These are phyloP conservation scores for Chaetomidium leptoderma DNA, from an alignment of 495 filamentous ascomycete genomes.

Conservation along the genomic window DNA sequence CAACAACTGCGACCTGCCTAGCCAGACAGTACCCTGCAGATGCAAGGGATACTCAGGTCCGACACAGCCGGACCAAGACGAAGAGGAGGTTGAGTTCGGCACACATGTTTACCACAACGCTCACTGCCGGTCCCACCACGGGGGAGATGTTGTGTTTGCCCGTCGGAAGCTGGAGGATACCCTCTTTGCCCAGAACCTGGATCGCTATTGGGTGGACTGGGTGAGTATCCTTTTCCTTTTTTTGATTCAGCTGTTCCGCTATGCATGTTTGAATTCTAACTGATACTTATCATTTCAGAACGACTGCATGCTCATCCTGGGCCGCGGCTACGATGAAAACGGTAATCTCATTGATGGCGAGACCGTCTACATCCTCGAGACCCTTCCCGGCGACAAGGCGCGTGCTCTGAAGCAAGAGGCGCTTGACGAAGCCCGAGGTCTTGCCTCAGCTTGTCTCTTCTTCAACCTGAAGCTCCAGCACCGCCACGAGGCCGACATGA, in stretches of 20 bases:
- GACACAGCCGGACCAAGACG: not conserved
- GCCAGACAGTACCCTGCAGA: not conserved
- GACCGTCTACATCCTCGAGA: not conserved
- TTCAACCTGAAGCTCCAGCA: constrained; percentile 6
- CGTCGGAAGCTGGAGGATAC: constrained; percentile 10
- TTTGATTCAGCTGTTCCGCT: not conserved
- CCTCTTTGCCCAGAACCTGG: not conserved
- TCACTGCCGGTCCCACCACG: not conserved
- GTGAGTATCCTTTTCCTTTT: not conserved
- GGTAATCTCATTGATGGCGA: constrained; percentile 2
- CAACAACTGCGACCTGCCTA: not conserved
- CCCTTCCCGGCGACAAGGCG: not conserved
- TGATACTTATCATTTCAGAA: not conserved
- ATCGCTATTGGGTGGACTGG: constrained; percentile 11
- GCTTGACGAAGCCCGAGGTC: not conserved
- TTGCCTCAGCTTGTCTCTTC: not conserved
- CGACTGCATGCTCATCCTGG: constrained; percentile 9
- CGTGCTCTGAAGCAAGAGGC: not conserved
- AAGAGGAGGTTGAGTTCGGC: too few species aligned
- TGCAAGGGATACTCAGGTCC: not conserved
- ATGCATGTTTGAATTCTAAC: not conserved
- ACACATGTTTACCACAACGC: not conserved
- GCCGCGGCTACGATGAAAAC: not conserved
- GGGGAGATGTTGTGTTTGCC: constrained; percentile 9
- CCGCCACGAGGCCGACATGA: not conserved